Conservation (phyloP, 2,329 filamentous ascomycete species). For the Tetracladium maxilliforme region DNA sequence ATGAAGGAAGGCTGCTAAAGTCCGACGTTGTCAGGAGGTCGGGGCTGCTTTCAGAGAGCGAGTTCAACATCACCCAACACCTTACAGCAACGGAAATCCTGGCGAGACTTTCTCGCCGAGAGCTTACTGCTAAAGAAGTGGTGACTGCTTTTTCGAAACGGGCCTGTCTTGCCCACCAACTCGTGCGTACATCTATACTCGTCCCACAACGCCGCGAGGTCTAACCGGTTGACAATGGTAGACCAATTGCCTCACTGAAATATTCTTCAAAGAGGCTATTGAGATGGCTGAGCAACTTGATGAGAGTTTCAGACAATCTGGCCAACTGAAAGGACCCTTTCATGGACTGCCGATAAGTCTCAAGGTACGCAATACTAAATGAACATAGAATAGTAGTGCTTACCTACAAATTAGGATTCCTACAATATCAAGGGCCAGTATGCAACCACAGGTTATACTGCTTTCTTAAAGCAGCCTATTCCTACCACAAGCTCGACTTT, state of each 20-base stretch:
- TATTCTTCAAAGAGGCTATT: constrained; percentile 33
- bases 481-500: constrained; percentile 36
- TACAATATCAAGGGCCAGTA: constrained; percentile 37
- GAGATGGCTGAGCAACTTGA: constrained; percentile 27
- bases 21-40: too few species aligned
- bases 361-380: too few species aligned
- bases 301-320: constrained; percentile 19
- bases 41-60: too few species aligned
- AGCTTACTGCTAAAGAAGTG: constrained; percentile 18
- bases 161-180: constrained; percentile 31
- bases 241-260: constrained; percentile 28
- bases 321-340: constrained; percentile 36
- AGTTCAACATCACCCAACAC: too few species aligned
- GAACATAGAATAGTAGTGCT: too few species aligned
- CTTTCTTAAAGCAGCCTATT: constrained; percentile 33
- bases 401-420: too few species aligned
- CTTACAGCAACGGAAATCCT: too few species aligned
- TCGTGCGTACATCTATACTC: too few species aligned
- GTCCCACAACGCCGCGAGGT: too few species aligned
- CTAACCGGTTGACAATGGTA: too few species aligned
- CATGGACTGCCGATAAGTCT: constrained; percentile 44
- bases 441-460: constrained; percentile 39
- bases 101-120: too few species aligned
- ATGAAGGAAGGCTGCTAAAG: too few species aligned
- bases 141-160: constrained; percentile 32